Evolutionary conservation across 1,284 basidiomycete genomes (phyloP).

Genomic region (Malassezia slooffiae): DNA sequence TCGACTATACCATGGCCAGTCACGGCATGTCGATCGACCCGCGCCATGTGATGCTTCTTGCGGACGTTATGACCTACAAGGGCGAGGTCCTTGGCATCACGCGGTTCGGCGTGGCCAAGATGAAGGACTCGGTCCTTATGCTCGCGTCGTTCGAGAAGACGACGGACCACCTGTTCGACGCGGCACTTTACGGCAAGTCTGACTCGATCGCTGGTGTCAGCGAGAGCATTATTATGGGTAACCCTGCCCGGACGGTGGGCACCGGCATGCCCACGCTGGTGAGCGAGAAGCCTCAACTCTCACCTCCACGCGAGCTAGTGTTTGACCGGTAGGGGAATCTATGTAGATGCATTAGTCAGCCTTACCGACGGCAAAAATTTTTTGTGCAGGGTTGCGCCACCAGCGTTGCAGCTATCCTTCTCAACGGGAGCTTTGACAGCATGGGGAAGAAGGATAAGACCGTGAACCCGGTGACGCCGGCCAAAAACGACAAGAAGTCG

Average conservation of each 20-base stretch:
- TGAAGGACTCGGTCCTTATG: conserved; percentile 99
- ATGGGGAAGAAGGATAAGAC: conserved; percentile 17
- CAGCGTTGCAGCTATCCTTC: too few relatives aligned
- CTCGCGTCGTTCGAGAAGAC: conserved; percentile 99
- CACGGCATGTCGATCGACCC: conserved; percentile 99
- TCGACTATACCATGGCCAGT: conserved; percentile 90
- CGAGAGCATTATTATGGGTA: conserved; percentile 99
- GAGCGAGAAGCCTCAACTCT: conserved; percentile 21
- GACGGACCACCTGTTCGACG: conserved; percentile 96
- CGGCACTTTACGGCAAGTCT: conserved; percentile 87
- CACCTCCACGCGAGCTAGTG: conserved; percentile 24
- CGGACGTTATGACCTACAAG: conserved; percentile 99
- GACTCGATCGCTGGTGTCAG: conserved; percentile 92
- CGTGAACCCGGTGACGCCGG: conserved; percentile 2
- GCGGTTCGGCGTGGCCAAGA: conserved; percentile 98
- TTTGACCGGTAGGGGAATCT: conserved; percentile 27
- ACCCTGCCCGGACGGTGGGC: conserved; percentile 86
- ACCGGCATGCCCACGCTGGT: conserved; percentile 56
- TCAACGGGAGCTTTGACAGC: too few relatives aligned
- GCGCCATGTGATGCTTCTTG: conserved; percentile 94
- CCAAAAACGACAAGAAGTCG: not conserved
- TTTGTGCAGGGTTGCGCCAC: too few relatives aligned
- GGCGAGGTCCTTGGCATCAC: conserved; percentile 98
- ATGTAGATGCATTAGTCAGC: conserved; percentile 14
- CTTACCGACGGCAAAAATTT: conserved; percentile 6